Conservation (phyloP, 352 stramenopile species). For the Phytopythium vexans region DNA sequence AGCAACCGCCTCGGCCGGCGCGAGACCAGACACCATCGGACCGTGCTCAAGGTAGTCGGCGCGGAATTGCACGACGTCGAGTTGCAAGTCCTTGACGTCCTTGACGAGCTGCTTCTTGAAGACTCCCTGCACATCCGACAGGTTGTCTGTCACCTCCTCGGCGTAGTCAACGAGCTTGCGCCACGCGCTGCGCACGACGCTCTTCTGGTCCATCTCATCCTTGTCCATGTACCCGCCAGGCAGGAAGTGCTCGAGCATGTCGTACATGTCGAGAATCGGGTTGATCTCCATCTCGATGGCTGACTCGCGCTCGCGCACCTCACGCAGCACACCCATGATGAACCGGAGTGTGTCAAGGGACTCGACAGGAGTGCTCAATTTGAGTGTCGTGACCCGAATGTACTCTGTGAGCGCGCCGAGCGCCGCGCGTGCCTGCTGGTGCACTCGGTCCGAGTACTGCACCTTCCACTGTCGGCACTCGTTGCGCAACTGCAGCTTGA, state of each 20-base stretch:
- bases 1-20: slow-evolving; percentile 79
- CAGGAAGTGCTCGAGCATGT: slow-evolving; percentile 87
- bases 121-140: slow-evolving; percentile 78
- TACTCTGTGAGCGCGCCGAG: slow-evolving; percentile 78
- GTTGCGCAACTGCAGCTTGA: slow-evolving; percentile 84
- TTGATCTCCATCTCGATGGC: slow-evolving; percentile 89
- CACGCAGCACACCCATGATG: slow-evolving; percentile 83
- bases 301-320: slow-evolving; percentile 82
- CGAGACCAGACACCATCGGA: slow-evolving; percentile 71
- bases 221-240: slow-evolving; percentile 85
- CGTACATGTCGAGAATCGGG: slow-evolving; percentile 88
- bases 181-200: slow-evolving; percentile 78
- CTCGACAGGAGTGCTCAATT: slow-evolving; percentile 61
- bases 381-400: slow-evolving; percentile 69
- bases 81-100: slow-evolving; percentile 84
- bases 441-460: slow-evolving; percentile 81
- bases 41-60: slow-evolving; percentile 63
- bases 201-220: slow-evolving; percentile 91
- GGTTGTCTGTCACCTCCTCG: slow-evolving; percentile 85
- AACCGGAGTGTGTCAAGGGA: slow-evolving; percentile 74
- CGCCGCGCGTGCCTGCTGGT: slow-evolving; percentile 64
- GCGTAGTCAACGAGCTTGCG: slow-evolving; percentile 86
- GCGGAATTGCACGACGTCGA: slow-evolving; percentile 64
- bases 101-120: slow-evolving; percentile 92
- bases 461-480: slow-evolving; percentile 87